Percentiles rank a stretch among this genome's conserved stretches.
Evolutionary conservation across 305 asterid genomes (phyloP).

Genomic region (Stenogyne calaminthoides): DNA sequence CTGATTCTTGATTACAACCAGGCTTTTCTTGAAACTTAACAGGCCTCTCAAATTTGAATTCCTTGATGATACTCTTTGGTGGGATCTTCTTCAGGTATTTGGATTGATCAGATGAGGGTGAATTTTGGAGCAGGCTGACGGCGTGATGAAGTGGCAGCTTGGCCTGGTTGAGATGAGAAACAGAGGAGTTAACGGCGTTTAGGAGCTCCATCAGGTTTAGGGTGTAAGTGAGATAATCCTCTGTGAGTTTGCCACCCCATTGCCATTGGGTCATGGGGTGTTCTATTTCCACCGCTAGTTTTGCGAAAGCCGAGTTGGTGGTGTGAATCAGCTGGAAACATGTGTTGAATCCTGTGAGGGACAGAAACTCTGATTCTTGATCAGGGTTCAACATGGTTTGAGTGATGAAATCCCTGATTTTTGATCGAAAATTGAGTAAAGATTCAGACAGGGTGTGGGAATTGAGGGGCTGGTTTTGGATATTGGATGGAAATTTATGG

Average conservation of each 20-base stretch:
- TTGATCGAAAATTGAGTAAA: no score
- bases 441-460: no score
- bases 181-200: constrained; percentile 51
- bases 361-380: no score
- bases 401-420: no score
- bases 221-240: constrained; percentile 53
- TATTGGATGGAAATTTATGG: constrained; percentile 36
- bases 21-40: constrained; percentile 30
- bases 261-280: no score
- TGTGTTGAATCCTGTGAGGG: no score
- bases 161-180: constrained; percentile 52
- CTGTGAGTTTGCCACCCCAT: constrained; percentile 49
- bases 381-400: no score
- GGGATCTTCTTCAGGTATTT: constrained; percentile 32
- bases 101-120: constrained; percentile 25
- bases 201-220: constrained; percentile 45
- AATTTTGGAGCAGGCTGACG: constrained; percentile 30
- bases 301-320: no score
- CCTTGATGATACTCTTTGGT: constrained; percentile 19
- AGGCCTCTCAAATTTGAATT: constrained; percentile 32
- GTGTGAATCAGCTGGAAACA: no score
- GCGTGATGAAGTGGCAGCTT: no score
- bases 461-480: no score
- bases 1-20: constrained; percentile 40
- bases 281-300: no score